A percentile compares a stretch with the other conserved stretches of the same genome.
Conservation (phyloP, 345 rosid genomes). For the Linum trigynum region DNA sequence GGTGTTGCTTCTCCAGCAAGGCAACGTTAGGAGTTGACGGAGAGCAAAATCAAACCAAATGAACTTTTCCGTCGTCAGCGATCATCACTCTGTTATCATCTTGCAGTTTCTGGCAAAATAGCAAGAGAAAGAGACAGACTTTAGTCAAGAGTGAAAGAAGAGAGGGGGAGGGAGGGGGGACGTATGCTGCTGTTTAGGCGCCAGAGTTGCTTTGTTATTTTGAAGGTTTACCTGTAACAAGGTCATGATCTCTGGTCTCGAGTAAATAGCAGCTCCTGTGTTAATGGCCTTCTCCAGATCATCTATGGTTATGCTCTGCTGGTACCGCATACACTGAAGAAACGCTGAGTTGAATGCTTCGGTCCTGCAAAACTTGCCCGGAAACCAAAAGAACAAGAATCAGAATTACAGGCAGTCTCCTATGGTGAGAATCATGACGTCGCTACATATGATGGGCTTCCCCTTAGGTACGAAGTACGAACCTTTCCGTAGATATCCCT, state of each 20-base stretch:
- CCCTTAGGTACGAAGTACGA: neutral
- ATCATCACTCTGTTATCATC: slow-evolving; percentile 91
- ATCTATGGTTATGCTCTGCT: slow-evolving; percentile 56
- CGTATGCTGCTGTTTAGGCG: neutral
- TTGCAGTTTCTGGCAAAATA: slow-evolving; percentile 65
- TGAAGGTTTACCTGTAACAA: slow-evolving; percentile 53
- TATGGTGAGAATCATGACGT: neutral
- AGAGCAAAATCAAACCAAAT: slow-evolving; percentile 39
- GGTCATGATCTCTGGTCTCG: slow-evolving; percentile 58
- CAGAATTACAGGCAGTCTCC: neutral
- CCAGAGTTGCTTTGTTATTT: neutral
- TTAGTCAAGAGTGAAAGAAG: neutral
- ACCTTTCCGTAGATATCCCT: slow-evolving; percentile 57
- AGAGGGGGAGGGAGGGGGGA: slow-evolving; percentile 3
- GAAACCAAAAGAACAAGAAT: neutral
- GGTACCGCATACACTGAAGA: slow-evolving; percentile 76
- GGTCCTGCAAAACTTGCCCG: slow-evolving; percentile 30
- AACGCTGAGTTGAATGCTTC: slow-evolving; percentile 68
- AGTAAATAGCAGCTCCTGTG: slow-evolving; percentile 36
- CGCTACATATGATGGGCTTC: neutral
- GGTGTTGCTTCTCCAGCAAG: slow-evolving; percentile 5
- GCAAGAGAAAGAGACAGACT: neutral
- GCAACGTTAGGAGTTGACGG: slow-evolving; percentile 2
- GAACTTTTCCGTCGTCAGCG: slow-evolving; percentile 61
- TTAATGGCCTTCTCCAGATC: slow-evolving; percentile 67